A percentile compares a stretch with the other conserved stretches of the same genome.
Conservation (phyloP, 352 stramenopile genomes). For the Phytophthora citricola region DNA sequence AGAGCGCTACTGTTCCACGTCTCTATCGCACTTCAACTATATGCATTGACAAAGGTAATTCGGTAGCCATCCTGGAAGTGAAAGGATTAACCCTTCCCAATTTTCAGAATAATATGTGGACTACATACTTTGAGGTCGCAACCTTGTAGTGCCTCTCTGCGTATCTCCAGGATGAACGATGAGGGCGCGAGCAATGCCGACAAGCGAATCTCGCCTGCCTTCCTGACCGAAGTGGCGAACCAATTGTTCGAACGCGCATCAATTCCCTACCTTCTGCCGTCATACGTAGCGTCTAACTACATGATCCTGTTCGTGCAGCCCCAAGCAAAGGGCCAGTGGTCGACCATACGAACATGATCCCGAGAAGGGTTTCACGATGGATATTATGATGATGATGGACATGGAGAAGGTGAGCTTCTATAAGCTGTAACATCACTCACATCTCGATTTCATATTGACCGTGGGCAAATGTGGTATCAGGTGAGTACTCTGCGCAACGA, state of each 20-base stretch:
- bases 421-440: background rate
- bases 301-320: conserved; percentile 12
- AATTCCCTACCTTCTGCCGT: background rate
- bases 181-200: conserved; percentile 15
- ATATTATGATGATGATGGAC: conserved; percentile 94
- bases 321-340: conserved; percentile 15
- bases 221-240: conserved; percentile 41
- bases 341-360: conserved; percentile 77
- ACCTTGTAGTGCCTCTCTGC: no score
- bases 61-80: no score
- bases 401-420: conserved; percentile 70
- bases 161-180: conserved; percentile 14
- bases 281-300: background rate
- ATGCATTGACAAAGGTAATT: no score
- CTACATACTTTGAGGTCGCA: no score
- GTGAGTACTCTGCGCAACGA: conserved; percentile 83
- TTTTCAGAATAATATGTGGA: no score
- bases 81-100: no score
- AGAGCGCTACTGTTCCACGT: no score
- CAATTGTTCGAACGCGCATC: conserved; percentile 25
- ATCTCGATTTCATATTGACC: conserved; percentile 2
- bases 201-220: conserved; percentile 36
- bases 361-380: conserved; percentile 89
- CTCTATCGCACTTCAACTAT: no score
- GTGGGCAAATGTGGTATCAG: conserved; percentile 20